Evolutionary conservation across 2,329 filamentous ascomycete genomes (phyloP).

Genomic region (Chalara sp.): DNA sequence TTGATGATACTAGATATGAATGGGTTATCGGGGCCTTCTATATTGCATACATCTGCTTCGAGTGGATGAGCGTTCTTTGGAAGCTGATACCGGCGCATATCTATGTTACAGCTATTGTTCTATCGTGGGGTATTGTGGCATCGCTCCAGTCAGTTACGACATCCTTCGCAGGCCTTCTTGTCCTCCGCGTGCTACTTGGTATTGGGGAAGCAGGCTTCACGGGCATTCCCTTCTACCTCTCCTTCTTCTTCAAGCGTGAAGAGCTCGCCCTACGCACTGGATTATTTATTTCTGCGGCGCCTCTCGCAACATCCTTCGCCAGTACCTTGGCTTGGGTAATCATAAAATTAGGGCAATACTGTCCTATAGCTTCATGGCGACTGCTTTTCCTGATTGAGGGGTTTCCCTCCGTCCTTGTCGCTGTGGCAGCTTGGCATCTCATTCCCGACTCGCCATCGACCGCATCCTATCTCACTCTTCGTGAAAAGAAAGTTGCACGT

Average conservation of each 20-base stretch:
- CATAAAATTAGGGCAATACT: constrained; percentile 55
- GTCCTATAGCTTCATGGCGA: constrained; percentile 77
- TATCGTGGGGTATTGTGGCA: constrained; percentile 73
- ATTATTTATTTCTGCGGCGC: constrained; percentile 80
- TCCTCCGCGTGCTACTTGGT: constrained; percentile 49
- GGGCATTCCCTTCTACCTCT: constrained; percentile 57
- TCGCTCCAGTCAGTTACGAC: constrained; percentile 63
- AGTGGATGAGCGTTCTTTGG: constrained; percentile 61
- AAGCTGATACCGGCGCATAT: constrained; percentile 52
- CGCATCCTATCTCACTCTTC: constrained; percentile 54
- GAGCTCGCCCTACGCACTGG: constrained; percentile 83
- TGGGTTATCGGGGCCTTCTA: constrained; percentile 58
- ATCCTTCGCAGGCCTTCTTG: constrained; percentile 54
- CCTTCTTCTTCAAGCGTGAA: constrained; percentile 55
- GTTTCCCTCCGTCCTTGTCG: constrained; percentile 72
- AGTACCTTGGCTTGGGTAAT: constrained; percentile 76
- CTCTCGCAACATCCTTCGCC: constrained; percentile 74
- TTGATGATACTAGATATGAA: constrained; percentile 44
- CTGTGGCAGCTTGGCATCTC: constrained; percentile 65
- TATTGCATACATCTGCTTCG: constrained; percentile 54
- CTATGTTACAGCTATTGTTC: constrained; percentile 55
- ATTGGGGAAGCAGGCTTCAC: constrained; percentile 61
- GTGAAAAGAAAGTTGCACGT: constrained; percentile 63
- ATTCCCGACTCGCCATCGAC: constrained; percentile 70
- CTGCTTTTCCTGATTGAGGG: constrained; percentile 79